phyloP scores from a whole-genome alignment of 2,329 filamentous ascomycete species.

The Paradendryphiella salina region DNA sequence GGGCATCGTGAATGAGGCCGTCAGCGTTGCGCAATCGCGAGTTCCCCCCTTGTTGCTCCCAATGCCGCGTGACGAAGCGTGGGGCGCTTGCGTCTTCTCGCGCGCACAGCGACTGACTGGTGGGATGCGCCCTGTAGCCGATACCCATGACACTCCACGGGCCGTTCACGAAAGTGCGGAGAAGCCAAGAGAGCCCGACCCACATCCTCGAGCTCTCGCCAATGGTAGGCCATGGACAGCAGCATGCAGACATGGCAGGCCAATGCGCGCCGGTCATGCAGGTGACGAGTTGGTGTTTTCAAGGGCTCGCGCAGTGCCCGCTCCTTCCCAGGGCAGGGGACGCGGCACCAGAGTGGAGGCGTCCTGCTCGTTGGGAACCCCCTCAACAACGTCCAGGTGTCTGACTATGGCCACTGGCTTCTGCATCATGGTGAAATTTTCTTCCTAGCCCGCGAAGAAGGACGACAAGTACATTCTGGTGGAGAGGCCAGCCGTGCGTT shows the following conservation, averaged over 20 bases:
- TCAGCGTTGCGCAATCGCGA: slow-evolving; percentile 27
- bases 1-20: slow-evolving; percentile 3
- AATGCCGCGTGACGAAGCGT: slow-evolving; percentile 27
- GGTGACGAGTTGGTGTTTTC: slow-evolving; percentile 10
- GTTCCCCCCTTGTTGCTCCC: slow-evolving; percentile 7
- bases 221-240: slow-evolving; percentile 10
- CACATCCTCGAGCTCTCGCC: slow-evolving; percentile 8
- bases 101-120: slow-evolving; percentile 14
- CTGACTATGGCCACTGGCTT: slow-evolving; percentile 23
- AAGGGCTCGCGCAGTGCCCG: slow-evolving; percentile 22
- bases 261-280: slow-evolving; percentile 3
- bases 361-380: slow-evolving; percentile 21
- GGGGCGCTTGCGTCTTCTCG: slow-evolving; percentile 23
- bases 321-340: slow-evolving; percentile 14
- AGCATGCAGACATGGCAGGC: slow-evolving; percentile 10
- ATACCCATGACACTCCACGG: slow-evolving; percentile 21
- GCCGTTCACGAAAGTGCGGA: slow-evolving; percentile 28
- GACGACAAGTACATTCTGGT: slow-evolving; percentile 13
- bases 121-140: slow-evolving; percentile 16
- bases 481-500: slow-evolving; percentile 19
- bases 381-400: slow-evolving; percentile 19
- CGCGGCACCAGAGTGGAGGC: slow-evolving; percentile 24
- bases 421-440: slow-evolving; percentile 30
- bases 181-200: slow-evolving; percentile 17
- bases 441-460: slow-evolving; percentile 23